Evolutionary conservation across 495 filamentous ascomycete genomes (phyloP), one percentile per base, ranked within the genome.

Genomic region (Penicillium cinerascens): DNA sequence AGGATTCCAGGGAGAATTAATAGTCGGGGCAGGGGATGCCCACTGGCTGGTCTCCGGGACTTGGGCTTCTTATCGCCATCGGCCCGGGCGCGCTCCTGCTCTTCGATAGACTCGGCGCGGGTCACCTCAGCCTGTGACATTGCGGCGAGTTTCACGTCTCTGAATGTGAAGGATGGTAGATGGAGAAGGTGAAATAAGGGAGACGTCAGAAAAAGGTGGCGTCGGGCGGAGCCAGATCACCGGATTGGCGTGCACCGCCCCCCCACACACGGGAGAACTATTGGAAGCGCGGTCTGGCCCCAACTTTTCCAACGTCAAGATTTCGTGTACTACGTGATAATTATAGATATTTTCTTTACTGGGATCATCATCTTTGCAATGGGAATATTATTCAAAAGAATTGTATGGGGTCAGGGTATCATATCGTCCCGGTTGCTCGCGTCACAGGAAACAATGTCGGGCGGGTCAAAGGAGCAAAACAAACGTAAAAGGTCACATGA

Each of bases 21-120:
- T 16, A 40, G 36, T 43, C 35, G 18, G 21, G 22, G 13, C 43
- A 22, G 47, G 40, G 35, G 48, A 54, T 50, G 65, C 87, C 71
- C 70, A 91, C 87, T 95, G 65, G 87, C 88, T 59, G 90, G 91
- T 72, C 87, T 83, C 69, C 87, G 84, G 75, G 79, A 92, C 78
- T 91, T 92, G 62, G 83, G 77, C 77, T 93, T 93, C 76, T 90
- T 89, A 60, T 80, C 73, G 33, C 66, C 68, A 58, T 80, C 74
- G 38, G 77, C 69, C 13, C 61, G 59, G 35, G 55, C 64, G 51
- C 59, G 69, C 35, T 80, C 77, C 55, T 75, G 74, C 44, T 77
- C 75, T 47, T 77, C 74, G 49, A 78, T 67, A 18, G 80, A 79
- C 59, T 74, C 78, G 20, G 67, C 59, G 51, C 70, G 72, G 43